Base-by-base conservation (phyloP, 176 grass and related monocot species). In the Lolium rigidum region DNA sequence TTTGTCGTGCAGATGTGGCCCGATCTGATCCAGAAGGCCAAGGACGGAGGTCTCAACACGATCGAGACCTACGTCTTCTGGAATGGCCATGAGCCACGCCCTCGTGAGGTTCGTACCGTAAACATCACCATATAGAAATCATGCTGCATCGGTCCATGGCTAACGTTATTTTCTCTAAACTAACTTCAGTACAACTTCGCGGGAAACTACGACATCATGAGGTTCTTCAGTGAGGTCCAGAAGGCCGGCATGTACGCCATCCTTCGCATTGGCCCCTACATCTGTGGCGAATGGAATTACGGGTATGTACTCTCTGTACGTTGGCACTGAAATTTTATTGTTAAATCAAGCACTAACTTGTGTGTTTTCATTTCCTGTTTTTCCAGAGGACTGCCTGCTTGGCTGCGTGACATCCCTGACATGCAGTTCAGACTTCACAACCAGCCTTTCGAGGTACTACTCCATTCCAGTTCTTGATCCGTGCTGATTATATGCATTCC, bases 251-350 rank as follows among this genome's bases (percentile, higher is more conserved):
- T 93, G 65, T 84, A 97, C 17, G 91, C 79, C 26, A 82, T 94
- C 47, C 90, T 94, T 46, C 92, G 95, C 48, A 91, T 97, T 0
- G 95, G 95, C 2, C 95, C 95, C 3, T 97, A 91, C 74, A 70
- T 91, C 85, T 94, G 92, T 46, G 95, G 64, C 0, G 95, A 94
- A 80, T 97, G 95, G 95, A 92, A 87, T 52, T 92, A 91, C 9
- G 95, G 92, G 91, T 95, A 85, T 65, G 25, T 28, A 20, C 31
- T 3, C 31, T 35, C 31, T 35, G 31, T 35, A 35, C 7, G 15
- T 18, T 68, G 15, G 13, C 2, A 7, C 1, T 66, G 26, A 1
- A 3, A 37, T 35, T 37, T 66, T 12, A 12, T 12, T 63, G 60
- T 13, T 63, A 13, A 28, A 63, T 61, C 9, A 22, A 60, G 49